These are phyloP conservation scores for Hypoxylon sp. DNA, from an alignment of 2,329 filamentous ascomycete species.

Conservation along the genomic window DNA sequence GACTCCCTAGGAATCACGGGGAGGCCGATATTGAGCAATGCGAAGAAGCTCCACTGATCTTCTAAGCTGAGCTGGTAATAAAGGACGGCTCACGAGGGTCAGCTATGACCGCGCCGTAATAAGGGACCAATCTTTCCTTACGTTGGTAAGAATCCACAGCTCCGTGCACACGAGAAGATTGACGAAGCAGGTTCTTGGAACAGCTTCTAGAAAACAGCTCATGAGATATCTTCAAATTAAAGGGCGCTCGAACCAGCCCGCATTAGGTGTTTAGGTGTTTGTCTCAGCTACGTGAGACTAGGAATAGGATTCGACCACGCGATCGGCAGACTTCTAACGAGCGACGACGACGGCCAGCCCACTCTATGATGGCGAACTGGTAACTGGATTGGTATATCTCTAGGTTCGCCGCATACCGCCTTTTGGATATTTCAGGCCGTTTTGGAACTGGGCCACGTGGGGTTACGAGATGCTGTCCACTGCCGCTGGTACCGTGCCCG, in stretches of 20 bases:
- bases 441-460: slow-evolving; percentile 21
- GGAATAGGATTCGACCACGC: slow-evolving; percentile 3
- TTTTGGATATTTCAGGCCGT: slow-evolving; percentile 2
- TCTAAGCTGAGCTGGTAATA: slow-evolving; percentile 32
- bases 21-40: slow-evolving; percentile 15
- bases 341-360: background rate
- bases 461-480: slow-evolving; percentile 6
- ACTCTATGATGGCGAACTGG: background rate
- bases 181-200: background rate
- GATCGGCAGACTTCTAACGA: background rate
- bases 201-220: background rate
- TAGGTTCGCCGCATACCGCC: slow-evolving; percentile 9
- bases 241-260: background rate
- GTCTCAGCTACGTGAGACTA: background rate
- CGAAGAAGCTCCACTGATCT: slow-evolving; percentile 25
- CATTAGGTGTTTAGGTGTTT: background rate
- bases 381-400: background rate
- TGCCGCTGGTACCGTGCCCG: slow-evolving; percentile 8
- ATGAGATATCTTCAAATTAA: slow-evolving; percentile 3
- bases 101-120: slow-evolving; percentile 17
- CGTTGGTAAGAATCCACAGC: slow-evolving; percentile 6
- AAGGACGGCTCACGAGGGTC: slow-evolving; percentile 14
- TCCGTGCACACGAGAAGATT: background rate
- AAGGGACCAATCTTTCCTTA: slow-evolving; percentile 7
- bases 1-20: slow-evolving; percentile 5